Evolutionary conservation across 1,284 basidiomycete genomes (phyloP), one percentile per base, ranked within the genome.

Genomic region (Tilletia walkeri): DNA sequence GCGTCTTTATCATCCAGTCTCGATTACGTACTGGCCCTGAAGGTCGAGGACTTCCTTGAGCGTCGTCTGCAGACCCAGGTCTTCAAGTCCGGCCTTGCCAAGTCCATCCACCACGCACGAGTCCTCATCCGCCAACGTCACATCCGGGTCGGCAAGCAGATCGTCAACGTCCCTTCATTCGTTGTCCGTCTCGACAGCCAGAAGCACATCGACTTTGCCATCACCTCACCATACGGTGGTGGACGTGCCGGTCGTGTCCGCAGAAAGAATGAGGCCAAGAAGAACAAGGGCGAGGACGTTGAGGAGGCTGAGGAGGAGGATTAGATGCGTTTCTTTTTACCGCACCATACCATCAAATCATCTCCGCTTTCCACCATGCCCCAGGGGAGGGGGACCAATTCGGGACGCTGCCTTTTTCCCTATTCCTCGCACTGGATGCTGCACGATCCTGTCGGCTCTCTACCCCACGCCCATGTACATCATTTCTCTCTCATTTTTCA

Each of bases 1-100:
- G 3, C 14, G 3, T 14, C 20, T 56, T 1, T 34, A 5, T 56
- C 54, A 34, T 1, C 12, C 71, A 73, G 72, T 70, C 81, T 82
- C 70, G 78, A 98, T 92, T 99, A 98, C 91, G 95, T 98, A 88
- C 88, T 99, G 85, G 95, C 95, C 72, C 88, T 98, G 84, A 98
- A 98, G 89, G 91, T 98, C 81, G 95, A 99, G 87, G 95, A 99
- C 87, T 99, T 99, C 91, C 91, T 99, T 90, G 96, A 99, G 89
- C 90, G 96, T 82, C 88, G 96, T 82, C 88, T 99, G 82, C 96
- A 99, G 88, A 99, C 96, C 70, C 96, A 98, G 88, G 96, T 99
- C 82, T 99, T 98, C 92, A 99, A 99, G 90, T 90, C 89, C 77
- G 94, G 95, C 80, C 89, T 99, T 78, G 96, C 96, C 75, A 98